Percentiles rank a stretch among this genome's conserved stretches.
Conservation (phyloP, 2,329 filamentous ascomycete species). For the Pseudocercospora eumusae region DNA sequence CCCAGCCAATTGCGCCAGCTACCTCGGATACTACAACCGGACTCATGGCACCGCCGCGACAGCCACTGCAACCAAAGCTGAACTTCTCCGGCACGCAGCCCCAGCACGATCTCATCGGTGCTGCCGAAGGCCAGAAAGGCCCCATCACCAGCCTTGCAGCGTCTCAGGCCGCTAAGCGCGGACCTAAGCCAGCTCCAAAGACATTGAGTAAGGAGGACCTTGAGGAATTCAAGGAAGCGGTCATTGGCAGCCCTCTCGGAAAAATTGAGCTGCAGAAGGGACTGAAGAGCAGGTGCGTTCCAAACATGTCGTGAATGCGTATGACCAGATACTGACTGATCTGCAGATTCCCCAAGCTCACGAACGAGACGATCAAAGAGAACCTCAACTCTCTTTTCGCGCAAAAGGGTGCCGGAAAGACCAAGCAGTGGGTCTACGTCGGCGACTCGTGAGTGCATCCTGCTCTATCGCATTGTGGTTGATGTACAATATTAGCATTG, state of each 20-base stretch:
- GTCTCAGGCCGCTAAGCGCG: conserved; percentile 36
- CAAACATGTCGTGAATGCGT: not conserved
- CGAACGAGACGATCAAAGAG: conserved; percentile 69
- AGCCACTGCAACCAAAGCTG: conserved; percentile 46
- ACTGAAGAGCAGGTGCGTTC: conserved; percentile 66
- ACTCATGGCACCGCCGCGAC: conserved; percentile 43
- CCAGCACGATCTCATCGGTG: conserved; percentile 33
- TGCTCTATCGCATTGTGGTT: not conserved
- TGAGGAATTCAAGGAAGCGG: conserved; percentile 66
- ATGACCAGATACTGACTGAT: conserved; percentile 19
- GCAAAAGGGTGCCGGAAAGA: conserved; percentile 62
- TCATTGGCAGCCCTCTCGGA: conserved; percentile 70
- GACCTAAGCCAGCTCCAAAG: conserved; percentile 43
- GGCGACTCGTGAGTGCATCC: conserved; percentile 21
- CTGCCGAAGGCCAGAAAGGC: conserved; percentile 38
- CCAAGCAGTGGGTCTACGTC: conserved; percentile 62
- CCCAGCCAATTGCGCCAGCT: conserved; percentile 31
- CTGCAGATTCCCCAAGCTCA: conserved; percentile 65
- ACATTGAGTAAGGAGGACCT: conserved; percentile 62
- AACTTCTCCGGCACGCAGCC: conserved; percentile 32
- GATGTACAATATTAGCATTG: conserved; percentile 1
- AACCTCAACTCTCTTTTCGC: conserved; percentile 68
- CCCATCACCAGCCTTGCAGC: conserved; percentile 38
- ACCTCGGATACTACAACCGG: conserved; percentile 27
- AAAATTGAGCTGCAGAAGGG: conserved; percentile 75